Percentiles rank a stretch among this genome's conserved stretches.
phyloP scores from a whole-genome alignment of 1,284 basidiomycete species.

The Pulveroboletus sp. region DNA sequence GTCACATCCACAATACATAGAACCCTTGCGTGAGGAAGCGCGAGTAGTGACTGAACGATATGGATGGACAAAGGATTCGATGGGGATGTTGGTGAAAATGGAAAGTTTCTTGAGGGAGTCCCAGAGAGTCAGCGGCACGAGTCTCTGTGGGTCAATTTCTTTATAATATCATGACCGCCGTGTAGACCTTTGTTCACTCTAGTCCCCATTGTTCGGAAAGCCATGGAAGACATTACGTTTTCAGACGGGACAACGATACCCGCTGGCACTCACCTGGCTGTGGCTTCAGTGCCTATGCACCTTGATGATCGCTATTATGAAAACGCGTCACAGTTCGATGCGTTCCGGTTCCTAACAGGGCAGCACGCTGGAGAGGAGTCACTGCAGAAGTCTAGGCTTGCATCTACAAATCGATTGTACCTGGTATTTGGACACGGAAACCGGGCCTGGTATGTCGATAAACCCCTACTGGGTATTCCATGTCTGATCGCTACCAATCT shows the following conservation, averaged over 20 bases:
- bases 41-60: slow-evolving; percentile 31
- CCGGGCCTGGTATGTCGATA: slow-evolving; percentile 43
- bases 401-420: slow-evolving; percentile 37
- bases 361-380: slow-evolving; percentile 21
- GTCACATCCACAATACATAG: slow-evolving; percentile 39
- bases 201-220: slow-evolving; percentile 41
- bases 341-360: slow-evolving; percentile 40
- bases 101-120: slow-evolving; percentile 48
- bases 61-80: slow-evolving; percentile 42
- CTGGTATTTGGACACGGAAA: slow-evolving; percentile 46
- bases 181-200: slow-evolving; percentile 13
- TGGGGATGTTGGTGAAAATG: slow-evolving; percentile 38
- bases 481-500: slow-evolving; percentile 2
- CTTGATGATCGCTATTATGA: slow-evolving; percentile 38
- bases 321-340: slow-evolving; percentile 37
- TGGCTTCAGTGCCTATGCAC: slow-evolving; percentile 38
- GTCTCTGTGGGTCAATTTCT: slow-evolving; percentile 28
- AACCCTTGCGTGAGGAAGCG: slow-evolving; percentile 41
- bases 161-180: background rate
- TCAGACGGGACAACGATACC: slow-evolving; percentile 47
- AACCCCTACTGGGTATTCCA: background rate
- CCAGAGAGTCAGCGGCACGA: slow-evolving; percentile 38
- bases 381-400: slow-evolving; percentile 27
- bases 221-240: slow-evolving; percentile 42
- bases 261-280: slow-evolving; percentile 38